These are phyloP conservation scores for Fusarium sp. DNA, from an alignment of 2,329 filamentous ascomycete species.

Conservation along the genomic window DNA sequence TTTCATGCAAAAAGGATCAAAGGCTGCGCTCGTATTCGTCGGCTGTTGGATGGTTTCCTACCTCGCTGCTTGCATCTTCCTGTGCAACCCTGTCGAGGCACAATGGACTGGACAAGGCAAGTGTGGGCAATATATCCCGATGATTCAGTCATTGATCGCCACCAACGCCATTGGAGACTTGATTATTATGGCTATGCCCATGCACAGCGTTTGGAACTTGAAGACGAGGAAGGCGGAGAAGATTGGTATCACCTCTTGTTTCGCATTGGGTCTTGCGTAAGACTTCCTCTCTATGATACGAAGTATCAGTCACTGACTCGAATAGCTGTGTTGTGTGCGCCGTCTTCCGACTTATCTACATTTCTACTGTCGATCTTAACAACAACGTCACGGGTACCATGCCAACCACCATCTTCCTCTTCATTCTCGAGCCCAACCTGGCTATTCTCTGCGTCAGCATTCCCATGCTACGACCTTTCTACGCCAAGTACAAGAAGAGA, in stretches of 20 bases:
- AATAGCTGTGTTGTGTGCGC: constrained; percentile 56
- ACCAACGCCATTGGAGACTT: constrained; percentile 58
- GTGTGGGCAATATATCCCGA: constrained; percentile 55
- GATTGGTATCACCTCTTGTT: constrained; percentile 56
- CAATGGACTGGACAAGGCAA: constrained; percentile 57
- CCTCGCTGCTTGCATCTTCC: constrained; percentile 59
- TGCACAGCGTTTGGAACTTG: constrained; percentile 57
- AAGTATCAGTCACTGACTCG: constrained; percentile 10
- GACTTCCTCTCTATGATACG: background rate
- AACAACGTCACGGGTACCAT: constrained; percentile 58
- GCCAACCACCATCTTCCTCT: constrained; percentile 58
- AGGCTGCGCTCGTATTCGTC: constrained; percentile 55
- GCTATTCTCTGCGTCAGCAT: constrained; percentile 60
- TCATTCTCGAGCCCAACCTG: constrained; percentile 58
- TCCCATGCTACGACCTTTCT: constrained; percentile 59
- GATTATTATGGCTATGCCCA: constrained; percentile 56
- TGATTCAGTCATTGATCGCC: constrained; percentile 56
- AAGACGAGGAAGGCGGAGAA: constrained; percentile 56
- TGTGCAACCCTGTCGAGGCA: constrained; percentile 62
- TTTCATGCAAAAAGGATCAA: constrained; percentile 49
- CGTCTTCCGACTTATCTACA: constrained; percentile 57
- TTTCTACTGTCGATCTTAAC: constrained; percentile 55
- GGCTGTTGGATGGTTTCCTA: constrained; percentile 60
- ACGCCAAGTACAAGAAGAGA: constrained; percentile 51
- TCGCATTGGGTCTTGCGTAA: constrained; percentile 56